Evolutionary conservation across 202 grass and related monocot species (phyloP).

Genomic region (Saccharum hybrid): DNA sequence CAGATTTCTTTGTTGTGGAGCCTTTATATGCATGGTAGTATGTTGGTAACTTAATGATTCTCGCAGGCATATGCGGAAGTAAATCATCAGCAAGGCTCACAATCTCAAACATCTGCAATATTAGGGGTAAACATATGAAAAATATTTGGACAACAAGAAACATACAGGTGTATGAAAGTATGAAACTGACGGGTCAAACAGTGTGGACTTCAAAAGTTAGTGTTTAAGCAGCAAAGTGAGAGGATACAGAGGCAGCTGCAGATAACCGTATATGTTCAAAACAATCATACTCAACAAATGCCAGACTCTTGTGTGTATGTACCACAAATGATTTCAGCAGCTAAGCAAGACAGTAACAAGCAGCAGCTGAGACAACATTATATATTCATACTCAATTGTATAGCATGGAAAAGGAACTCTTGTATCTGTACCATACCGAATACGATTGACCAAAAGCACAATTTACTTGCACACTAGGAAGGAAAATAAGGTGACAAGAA

Average conservation of each 20-base stretch:
- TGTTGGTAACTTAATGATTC: conserved; percentile 80
- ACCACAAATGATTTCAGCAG: conserved; percentile 6
- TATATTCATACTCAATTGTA: conserved; percentile 1
- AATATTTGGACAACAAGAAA: conserved; percentile 7
- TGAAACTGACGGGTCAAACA: background rate
- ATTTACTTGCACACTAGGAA: conserved; percentile 15
- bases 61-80: conserved; percentile 79
- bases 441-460: background rate
- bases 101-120: conserved; percentile 85
- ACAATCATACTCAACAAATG: background rate
- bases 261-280: background rate
- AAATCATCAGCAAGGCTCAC: conserved; percentile 94
- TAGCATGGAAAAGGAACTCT: background rate
- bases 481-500: conserved; percentile 1
- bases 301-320: conserved; percentile 6
- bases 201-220: background rate
- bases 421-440: background rate
- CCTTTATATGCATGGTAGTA: conserved; percentile 65
- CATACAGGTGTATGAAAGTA: conserved; percentile 15
- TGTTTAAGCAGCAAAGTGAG: conserved; percentile 17
- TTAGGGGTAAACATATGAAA: conserved; percentile 27
- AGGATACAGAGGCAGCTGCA: conserved; percentile 15
- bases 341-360: conserved; percentile 35
- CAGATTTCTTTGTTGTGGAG: conserved; percentile 63
- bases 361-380: conserved; percentile 3